Percentiles rank a stretch among this genome's conserved stretches.
These are phyloP conservation scores for Neofusicoccum parvum DNA, from an alignment of 2,329 filamentous ascomycete species.

Conservation along the genomic window DNA sequence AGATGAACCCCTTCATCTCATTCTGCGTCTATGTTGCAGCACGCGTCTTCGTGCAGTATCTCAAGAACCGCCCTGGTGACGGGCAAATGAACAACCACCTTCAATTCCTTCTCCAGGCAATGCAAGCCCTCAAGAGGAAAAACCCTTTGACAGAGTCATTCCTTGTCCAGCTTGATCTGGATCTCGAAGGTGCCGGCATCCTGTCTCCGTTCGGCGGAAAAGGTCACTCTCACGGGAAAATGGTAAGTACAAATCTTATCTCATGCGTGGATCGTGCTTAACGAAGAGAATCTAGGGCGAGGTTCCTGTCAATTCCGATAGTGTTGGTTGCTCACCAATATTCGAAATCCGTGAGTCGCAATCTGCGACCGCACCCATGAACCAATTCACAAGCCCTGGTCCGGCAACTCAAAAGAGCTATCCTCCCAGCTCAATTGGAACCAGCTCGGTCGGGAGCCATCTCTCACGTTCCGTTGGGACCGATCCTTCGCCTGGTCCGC, in stretches of 20 bases:
- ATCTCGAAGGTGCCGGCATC: constrained; percentile 73
- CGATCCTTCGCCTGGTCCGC: constrained; percentile 9
- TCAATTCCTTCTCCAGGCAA: constrained; percentile 87
- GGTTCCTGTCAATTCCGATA: constrained; percentile 31
- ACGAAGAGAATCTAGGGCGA: background rate
- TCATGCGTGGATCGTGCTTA: background rate
- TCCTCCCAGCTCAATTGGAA: no score
- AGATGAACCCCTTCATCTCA: constrained; percentile 95
- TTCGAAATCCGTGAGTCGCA: constrained; percentile 40
- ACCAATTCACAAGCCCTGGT: constrained; percentile 29
- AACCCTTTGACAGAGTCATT: constrained; percentile 95
- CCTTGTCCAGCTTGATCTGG: constrained; percentile 87
- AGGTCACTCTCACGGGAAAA: background rate
- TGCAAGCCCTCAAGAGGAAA: constrained; percentile 83
- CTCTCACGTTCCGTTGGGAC: background rate
- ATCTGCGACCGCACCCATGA: constrained; percentile 27
- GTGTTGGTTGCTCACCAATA: constrained; percentile 35
- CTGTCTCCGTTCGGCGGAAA: background rate
- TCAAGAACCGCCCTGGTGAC: constrained; percentile 92
- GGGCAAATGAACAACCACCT: constrained; percentile 75
- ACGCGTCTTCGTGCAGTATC: constrained; percentile 90
- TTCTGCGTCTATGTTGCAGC: constrained; percentile 97
- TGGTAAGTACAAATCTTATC: background rate
- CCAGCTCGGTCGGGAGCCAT: background rate
- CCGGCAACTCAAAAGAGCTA: background rate